Conservation (phyloP, 75 land plant species). For the Sequoia sempervirens region DNA sequence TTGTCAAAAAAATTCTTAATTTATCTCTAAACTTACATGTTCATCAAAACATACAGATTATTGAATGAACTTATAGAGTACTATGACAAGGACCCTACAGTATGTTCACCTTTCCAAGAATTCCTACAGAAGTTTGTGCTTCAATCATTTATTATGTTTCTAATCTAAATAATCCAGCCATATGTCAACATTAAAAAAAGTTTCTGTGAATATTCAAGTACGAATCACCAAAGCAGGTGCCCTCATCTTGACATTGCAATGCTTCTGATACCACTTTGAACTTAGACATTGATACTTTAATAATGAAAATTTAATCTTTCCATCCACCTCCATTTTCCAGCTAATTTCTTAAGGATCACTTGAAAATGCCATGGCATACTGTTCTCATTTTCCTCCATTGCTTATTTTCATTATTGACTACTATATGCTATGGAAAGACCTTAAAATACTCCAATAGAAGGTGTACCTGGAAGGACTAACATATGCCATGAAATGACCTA, state of each 20-base stretch:
- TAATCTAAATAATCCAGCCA: neutral
- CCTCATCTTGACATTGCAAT: neutral
- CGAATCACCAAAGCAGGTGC: neutral
- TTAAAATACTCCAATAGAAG: neutral
- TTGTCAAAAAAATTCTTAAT: neutral
- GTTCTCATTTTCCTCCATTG: neutral
- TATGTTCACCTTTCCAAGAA: neutral
- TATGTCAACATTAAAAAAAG: neutral
- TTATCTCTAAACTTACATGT: neutral
- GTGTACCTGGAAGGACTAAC: neutral
- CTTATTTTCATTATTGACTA: neutral
- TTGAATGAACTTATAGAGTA: neutral
- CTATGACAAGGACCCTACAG: neutral
- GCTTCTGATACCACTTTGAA: no score
- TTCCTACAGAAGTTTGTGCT: neutral
- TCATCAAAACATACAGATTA: neutral
- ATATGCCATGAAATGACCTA: no score
- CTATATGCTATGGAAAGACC: neutral
- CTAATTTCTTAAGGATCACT: neutral
- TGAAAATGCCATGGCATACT: neutral
- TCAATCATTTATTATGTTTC: neutral
- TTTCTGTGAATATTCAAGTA: neutral
- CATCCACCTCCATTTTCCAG: neutral
- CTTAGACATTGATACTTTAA: no score
- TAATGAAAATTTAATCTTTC: neutral